Percentiles rank a stretch among this genome's conserved stretches.
phyloP scores from a whole-genome alignment of 257 asterid species.

The Schizonepeta tenuifolia region DNA sequence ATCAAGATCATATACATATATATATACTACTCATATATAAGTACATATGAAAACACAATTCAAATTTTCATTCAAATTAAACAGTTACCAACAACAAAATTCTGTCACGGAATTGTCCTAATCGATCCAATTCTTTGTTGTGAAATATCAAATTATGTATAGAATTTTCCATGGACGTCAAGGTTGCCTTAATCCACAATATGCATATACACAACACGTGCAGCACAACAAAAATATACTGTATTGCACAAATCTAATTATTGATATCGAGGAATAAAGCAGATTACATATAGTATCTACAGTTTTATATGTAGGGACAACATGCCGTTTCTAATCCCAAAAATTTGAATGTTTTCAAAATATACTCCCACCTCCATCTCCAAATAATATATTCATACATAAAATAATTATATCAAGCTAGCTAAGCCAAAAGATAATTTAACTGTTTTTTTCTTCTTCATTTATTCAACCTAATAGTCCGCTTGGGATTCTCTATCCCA shows the following conservation, averaged over 20 bases:
- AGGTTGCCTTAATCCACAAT: not conserved
- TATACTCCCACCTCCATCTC: no score
- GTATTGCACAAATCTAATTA: not conserved
- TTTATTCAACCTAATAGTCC: no score
- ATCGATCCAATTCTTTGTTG: slow-evolving; percentile 34
- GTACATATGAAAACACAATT: not conserved
- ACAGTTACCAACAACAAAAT: slow-evolving; percentile 26
- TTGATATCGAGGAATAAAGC: slow-evolving; percentile 24
- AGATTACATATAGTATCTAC: not conserved
- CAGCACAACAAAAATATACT: not conserved
- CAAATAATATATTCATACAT: no score
- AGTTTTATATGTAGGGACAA: not conserved
- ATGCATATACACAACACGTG: slow-evolving; percentile 29
- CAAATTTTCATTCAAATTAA: slow-evolving; percentile 20
- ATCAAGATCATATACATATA: not conserved
- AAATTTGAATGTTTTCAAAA: slow-evolving; percentile 30
- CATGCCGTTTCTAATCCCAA: slow-evolving; percentile 32
- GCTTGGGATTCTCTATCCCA: no score
- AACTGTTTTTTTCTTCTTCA: no score
- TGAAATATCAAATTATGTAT: slow-evolving; percentile 41
- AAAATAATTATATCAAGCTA: no score
- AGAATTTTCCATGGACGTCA: slow-evolving; percentile 27
- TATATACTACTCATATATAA: no score
- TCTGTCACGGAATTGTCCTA: slow-evolving; percentile 35
- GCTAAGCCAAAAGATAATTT: no score